Conservation (phyloP, 1,139 yeast species). For the Williopsis jadinii region DNA sequence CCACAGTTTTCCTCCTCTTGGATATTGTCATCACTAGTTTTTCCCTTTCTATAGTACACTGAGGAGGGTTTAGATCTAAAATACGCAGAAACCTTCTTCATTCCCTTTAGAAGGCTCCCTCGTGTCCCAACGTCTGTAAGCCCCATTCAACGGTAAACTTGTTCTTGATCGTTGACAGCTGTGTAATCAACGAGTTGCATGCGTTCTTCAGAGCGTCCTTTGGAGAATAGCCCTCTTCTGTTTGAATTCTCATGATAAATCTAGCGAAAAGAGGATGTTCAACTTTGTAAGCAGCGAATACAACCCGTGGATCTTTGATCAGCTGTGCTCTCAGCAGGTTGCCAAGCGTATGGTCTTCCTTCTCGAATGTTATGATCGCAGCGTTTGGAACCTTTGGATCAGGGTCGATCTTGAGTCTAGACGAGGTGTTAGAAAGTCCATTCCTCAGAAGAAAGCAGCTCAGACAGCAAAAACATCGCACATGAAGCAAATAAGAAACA, state of each 20-base stretch:
- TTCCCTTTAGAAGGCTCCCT: constrained; percentile 16
- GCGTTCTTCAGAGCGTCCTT: constrained; percentile 87
- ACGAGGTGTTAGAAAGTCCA: constrained; percentile 6
- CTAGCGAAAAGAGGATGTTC: constrained; percentile 97
- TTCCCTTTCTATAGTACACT: too few species aligned
- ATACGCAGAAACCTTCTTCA: too few species aligned
- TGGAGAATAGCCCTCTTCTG: constrained; percentile 92
- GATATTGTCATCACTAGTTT: too few species aligned
- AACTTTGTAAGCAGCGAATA: constrained; percentile 94
- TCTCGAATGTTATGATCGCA: constrained; percentile 83
- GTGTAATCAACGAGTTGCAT: constrained; percentile 74
- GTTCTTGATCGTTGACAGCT: constrained; percentile 63
- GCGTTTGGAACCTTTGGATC: constrained; percentile 96
- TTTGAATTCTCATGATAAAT: constrained; percentile 87
- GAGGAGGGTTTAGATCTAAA: too few species aligned
- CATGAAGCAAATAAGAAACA: constrained; percentile 8
- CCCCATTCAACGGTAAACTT: constrained; percentile 92
- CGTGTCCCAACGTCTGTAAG: constrained; percentile 68
- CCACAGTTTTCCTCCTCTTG: too few species aligned
- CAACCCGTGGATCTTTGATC: constrained; percentile 75
- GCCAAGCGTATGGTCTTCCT: constrained; percentile 96
- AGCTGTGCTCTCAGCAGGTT: constrained; percentile 83
- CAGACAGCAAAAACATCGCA: too few species aligned
- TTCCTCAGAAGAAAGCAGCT: too few species aligned
- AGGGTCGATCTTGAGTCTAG: constrained; percentile 74